Evolutionary conservation across 2,329 filamentous ascomycete species (phyloP).

Genomic region (Alternaria ventricosa): DNA sequence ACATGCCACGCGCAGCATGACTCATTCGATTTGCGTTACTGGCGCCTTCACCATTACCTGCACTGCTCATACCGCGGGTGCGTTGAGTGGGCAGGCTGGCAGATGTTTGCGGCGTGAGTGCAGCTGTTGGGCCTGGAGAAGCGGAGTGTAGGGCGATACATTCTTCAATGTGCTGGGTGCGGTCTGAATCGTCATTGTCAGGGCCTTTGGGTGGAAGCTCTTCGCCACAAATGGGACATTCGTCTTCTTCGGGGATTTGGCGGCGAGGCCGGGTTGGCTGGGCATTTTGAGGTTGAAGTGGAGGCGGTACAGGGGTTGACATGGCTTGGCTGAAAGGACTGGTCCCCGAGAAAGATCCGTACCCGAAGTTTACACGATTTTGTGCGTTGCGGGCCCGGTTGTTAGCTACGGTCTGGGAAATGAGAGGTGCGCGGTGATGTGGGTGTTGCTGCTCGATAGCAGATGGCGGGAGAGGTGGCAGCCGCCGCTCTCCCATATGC

Average conservation of each 20-base stretch:
- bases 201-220: slow-evolving; percentile 66
- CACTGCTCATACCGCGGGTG: slow-evolving; percentile 43
- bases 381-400: slow-evolving; percentile 11
- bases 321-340: slow-evolving; percentile 26
- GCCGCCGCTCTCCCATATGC: slow-evolving; percentile 31
- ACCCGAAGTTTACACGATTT: slow-evolving; percentile 10
- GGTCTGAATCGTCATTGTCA: slow-evolving; percentile 47
- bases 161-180: slow-evolving; percentile 54
- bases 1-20: slow-evolving; percentile 50
- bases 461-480: slow-evolving; percentile 28
- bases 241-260: slow-evolving; percentile 69
- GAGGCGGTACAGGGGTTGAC: slow-evolving; percentile 18
- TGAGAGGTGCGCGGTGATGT: slow-evolving; percentile 15
- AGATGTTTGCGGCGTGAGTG: slow-evolving; percentile 26
- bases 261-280: slow-evolving; percentile 32
- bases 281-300: slow-evolving; percentile 19
- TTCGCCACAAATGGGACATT: slow-evolving; percentile 77
- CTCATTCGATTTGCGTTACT: slow-evolving; percentile 32
- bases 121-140: slow-evolving; percentile 21
- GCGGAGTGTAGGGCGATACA: slow-evolving; percentile 48
- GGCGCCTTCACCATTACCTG: slow-evolving; percentile 32
- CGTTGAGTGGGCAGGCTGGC: slow-evolving; percentile 37
- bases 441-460: slow-evolving; percentile 18
- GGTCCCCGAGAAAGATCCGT: slow-evolving; percentile 17
- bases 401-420: slow-evolving; percentile 13